These are phyloP conservation scores for Sanghuangporus baumii DNA, from an alignment of 1,284 basidiomycete species.

Conservation along the genomic window DNA sequence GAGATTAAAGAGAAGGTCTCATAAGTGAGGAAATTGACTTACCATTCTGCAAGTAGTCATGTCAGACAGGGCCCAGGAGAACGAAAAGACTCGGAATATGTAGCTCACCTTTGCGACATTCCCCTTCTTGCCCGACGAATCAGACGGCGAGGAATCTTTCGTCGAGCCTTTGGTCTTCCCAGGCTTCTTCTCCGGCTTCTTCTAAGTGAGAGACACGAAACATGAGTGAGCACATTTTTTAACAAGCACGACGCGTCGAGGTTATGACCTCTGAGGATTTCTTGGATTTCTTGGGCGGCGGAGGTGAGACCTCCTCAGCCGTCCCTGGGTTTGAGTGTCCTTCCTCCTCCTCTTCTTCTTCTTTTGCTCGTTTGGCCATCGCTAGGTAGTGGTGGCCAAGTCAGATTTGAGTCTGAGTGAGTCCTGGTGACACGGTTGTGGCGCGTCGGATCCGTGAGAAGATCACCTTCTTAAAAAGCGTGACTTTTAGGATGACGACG, in stretches of 20 bases:
- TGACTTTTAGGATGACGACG: not conserved
- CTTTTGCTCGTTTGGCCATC: conserved; percentile 8
- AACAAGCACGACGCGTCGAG: conserved; percentile 1
- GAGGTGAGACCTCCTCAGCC: not conserved
- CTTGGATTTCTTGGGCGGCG: conserved; percentile 12
- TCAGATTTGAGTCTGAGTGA: not conserved
- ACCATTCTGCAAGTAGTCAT: conserved; percentile 2
- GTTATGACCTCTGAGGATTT: conserved; percentile 4
- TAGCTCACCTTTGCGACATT: conserved; percentile 9
- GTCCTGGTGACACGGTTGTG: not conserved
- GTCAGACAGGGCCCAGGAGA: not conserved
- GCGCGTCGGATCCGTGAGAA: conserved; percentile 1
- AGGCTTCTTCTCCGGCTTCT: conserved; percentile 23
- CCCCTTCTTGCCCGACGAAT: conserved; percentile 17
- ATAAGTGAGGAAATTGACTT: not conserved
- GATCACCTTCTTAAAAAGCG: not conserved
- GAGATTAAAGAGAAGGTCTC: not conserved
- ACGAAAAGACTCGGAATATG: not conserved
- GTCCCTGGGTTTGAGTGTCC: not conserved
- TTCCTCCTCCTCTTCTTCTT: not conserved
- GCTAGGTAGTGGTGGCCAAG: not conserved
- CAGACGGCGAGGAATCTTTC: conserved; percentile 12
- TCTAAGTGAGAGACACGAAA: not conserved
- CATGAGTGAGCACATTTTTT: not conserved
- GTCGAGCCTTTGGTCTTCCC: conserved; percentile 27